Conservation (phyloP, 2,329 filamentous ascomycete genomes). For the Trichoderma polysporum region DNA sequence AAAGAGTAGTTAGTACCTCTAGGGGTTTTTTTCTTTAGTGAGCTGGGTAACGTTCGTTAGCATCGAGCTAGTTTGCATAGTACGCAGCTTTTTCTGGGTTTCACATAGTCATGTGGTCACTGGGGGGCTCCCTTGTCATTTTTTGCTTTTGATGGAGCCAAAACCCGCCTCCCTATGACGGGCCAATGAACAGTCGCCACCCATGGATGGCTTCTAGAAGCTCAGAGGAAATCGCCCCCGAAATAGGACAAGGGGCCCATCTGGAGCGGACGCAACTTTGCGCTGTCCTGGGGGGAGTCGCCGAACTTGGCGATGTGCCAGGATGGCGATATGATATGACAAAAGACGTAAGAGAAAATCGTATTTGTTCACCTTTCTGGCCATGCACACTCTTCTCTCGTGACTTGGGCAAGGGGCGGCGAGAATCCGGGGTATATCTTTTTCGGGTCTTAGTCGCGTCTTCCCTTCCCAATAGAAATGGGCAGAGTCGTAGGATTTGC, state of each 20-base stretch:
- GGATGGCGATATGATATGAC: background rate
- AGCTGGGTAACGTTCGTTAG: background rate
- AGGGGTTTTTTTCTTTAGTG: background rate
- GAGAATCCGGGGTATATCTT: conserved; percentile 8
- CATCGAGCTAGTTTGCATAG: conserved; percentile 9
- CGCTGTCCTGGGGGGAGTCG: conserved; percentile 1
- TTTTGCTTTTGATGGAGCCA: background rate
- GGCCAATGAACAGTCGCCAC: conserved; percentile 22
- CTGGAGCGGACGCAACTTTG: conserved; percentile 18
- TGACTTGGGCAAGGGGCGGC: background rate
- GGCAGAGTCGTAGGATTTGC: background rate
- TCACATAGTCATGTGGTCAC: conserved; percentile 5
- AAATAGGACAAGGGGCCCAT: background rate
- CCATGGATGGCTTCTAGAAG: conserved; percentile 31
- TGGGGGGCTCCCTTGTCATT: background rate
- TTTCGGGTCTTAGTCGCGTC: background rate
- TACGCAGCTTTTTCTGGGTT: background rate
- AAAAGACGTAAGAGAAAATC: background rate
- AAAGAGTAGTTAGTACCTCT: no score
- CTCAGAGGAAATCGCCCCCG: conserved; percentile 27
- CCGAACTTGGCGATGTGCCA: background rate
- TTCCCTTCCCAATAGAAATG: background rate
- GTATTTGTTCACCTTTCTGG: background rate
- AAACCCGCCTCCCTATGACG: background rate
- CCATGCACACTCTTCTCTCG: background rate